Base-by-base conservation (phyloP, 768 basidiomycete genomes). In the Saitozyma sp. region DNA sequence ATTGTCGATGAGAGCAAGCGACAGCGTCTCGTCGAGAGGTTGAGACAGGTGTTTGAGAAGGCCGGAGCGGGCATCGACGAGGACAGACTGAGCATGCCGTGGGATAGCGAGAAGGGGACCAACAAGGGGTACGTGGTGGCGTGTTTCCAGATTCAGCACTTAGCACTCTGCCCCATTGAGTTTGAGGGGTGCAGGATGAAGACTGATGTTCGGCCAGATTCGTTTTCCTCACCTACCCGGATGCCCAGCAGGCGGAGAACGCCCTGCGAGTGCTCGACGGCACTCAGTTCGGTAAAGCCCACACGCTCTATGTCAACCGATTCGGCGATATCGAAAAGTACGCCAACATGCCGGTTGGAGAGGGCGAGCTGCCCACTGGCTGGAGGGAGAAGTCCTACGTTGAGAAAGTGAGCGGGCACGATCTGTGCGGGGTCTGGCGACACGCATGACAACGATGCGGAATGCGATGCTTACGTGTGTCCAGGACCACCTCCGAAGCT, bases 401-500 rank as follows among this genome's bases (percentile, higher is more conserved):
- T 19, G 74, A 76, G 57, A 71, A 68, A 56, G 71, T 73, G 29
- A 58, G 29, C 29, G 29, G 5, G 29, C 29, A 29, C 29, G 2
- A 29, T 29, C 29, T 29, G 29, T 29, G 29, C 29, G 29, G 29
- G 29, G 67, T 55, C 17, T 20, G 11, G n/a, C 53, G 16, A 5
- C 38, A 6, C 8, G 37, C 7, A 4, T 41, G n/a, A 38, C 48
- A 29, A 5, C 29, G 29, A 14, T 7, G n/a, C 50, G 17, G 40
- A 16, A 16, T 19, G n/a, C 17, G 20, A 8, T 41, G 51, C 49
- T 58, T 55, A 53, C 19, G 3, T n/a, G 11, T 17, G 29, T 16
- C n/a, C 65, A 97, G 92, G 96, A 97, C 78, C 94, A 99, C 82
- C 85, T 97, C 64, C 86, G 91, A 52, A 89, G 91, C 56, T 99